Evolutionary conservation across 305 asterid genomes (phyloP).

Genomic region (Fraxinus angustifolia): DNA sequence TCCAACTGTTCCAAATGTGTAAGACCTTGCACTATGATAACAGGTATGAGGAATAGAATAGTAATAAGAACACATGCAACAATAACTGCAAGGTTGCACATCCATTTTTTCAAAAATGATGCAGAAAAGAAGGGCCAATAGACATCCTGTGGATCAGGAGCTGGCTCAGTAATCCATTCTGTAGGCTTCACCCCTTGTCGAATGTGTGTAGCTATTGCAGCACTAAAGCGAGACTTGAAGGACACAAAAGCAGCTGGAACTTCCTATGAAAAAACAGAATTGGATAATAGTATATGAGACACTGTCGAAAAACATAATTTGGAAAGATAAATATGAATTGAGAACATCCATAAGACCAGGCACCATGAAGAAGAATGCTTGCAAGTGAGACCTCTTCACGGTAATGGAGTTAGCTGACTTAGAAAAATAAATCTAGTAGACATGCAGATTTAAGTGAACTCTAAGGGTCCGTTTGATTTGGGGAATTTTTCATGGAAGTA

Average conservation of each 20-base stretch:
- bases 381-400: background rate
- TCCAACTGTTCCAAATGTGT: constrained; percentile 89
- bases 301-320: constrained; percentile 1
- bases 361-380: background rate
- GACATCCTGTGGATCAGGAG: constrained; percentile 92
- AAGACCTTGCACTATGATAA: constrained; percentile 86
- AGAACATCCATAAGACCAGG: background rate
- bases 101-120: constrained; percentile 74
- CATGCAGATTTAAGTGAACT: background rate
- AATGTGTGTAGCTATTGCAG: constrained; percentile 62
- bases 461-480: no score
- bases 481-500: no score
- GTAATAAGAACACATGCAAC: constrained; percentile 58
- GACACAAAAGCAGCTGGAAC: constrained; percentile 93
- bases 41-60: constrained; percentile 68
- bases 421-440: background rate
- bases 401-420: background rate
- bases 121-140: constrained; percentile 96
- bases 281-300: constrained; percentile 19
- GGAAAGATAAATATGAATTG: constrained; percentile 9
- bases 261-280: constrained; percentile 44
- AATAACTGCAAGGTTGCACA: constrained; percentile 54
- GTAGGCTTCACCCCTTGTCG: constrained; percentile 85
- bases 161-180: constrained; percentile 82
- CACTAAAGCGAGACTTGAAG: constrained; percentile 77